Conservation (phyloP, 2,329 filamentous ascomycete species). For the Peltaster fructicola region DNA sequence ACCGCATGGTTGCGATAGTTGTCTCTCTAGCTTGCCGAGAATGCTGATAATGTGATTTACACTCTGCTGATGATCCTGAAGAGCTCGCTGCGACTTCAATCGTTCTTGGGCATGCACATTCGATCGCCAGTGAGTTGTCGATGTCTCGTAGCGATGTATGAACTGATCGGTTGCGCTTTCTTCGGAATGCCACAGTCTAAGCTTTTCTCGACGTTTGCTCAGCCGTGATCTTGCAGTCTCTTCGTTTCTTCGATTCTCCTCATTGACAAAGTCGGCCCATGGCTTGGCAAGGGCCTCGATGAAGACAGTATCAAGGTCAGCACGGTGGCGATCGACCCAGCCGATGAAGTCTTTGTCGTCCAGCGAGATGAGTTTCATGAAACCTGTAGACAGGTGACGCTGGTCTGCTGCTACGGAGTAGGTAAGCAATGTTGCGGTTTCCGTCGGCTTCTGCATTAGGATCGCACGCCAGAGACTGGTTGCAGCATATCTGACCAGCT, state of each 20-base stretch:
- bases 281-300: slow-evolving; percentile 60
- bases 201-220: slow-evolving; percentile 59
- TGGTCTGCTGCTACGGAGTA: slow-evolving; percentile 56
- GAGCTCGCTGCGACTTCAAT: slow-evolving; percentile 70
- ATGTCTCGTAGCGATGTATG: slow-evolving; percentile 66
- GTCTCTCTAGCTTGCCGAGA: slow-evolving; percentile 61
- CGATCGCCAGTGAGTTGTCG: slow-evolving; percentile 80
- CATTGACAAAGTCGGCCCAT: slow-evolving; percentile 75
- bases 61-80: slow-evolving; percentile 90
- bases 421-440: slow-evolving; percentile 56
- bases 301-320: slow-evolving; percentile 66
- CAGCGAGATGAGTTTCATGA: slow-evolving; percentile 68
- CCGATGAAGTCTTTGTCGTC: slow-evolving; percentile 75
- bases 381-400: slow-evolving; percentile 52
- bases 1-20: slow-evolving; percentile 62
- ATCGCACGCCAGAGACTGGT: slow-evolving; percentile 82
- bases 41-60: slow-evolving; percentile 57
- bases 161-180: slow-evolving; percentile 51
- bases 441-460: slow-evolving; percentile 78
- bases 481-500: slow-evolving; percentile 53
- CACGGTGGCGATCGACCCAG: slow-evolving; percentile 73
- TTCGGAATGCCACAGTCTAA: slow-evolving; percentile 64
- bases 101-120: slow-evolving; percentile 90
- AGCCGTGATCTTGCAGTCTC: slow-evolving; percentile 56
- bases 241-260: slow-evolving; percentile 64